Base-by-base conservation (phyloP, 441 rosid species). In the Sinapis alba region DNA sequence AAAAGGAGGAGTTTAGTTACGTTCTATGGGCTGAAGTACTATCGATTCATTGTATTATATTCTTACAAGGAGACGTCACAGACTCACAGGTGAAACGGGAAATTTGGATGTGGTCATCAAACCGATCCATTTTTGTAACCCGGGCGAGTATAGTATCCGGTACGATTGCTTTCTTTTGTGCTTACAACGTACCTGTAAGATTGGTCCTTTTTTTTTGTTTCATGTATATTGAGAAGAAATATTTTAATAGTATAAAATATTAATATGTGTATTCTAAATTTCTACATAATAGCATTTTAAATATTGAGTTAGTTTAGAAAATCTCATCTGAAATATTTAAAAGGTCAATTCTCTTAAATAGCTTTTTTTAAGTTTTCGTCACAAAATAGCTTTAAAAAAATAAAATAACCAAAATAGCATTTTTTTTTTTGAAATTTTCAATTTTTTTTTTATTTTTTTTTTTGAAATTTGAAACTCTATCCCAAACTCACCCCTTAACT, bases 1-100 rank as follows among this genome's bases (percentile, higher is more conserved):
- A 36, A 77, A 65, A 32, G 71, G 38, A 70, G 73, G 50, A 41
- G 63, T 79, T 73, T 77, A 43, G 65, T n/a, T n/a, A n/a, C n/a
- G n/a, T 56, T 34, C 21, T 1, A 32, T 54, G 69, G 57, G 60
- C 0, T 26, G 19, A 47, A 58, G 57, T 60, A 50, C 63, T 36
- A 34, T 57, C 5, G 24, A 57, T 64, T 70, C 60, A 32, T 36
- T 77, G 62, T 47, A 26, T 15, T 18, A 65, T 58, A 75, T 47
- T 13, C 15, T 32, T 8, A 8, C 16, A 20, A 20, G 58, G 58
- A 13, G 24, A 50, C 36, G 53, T 15, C 24, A 20, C n/a, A n/a
- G n/a, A n/a, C 34, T 36, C 21, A 13, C 15, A 12, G 18, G 21
- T 59, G 63, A 53, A 68, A 51, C 57, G 57, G 57, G 58, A 53